Percentiles rank a stretch among this genome's conserved stretches.
phyloP scores from a whole-genome alignment of 495 filamentous ascomycete genomes.

The Sporormia fimetaria region DNA sequence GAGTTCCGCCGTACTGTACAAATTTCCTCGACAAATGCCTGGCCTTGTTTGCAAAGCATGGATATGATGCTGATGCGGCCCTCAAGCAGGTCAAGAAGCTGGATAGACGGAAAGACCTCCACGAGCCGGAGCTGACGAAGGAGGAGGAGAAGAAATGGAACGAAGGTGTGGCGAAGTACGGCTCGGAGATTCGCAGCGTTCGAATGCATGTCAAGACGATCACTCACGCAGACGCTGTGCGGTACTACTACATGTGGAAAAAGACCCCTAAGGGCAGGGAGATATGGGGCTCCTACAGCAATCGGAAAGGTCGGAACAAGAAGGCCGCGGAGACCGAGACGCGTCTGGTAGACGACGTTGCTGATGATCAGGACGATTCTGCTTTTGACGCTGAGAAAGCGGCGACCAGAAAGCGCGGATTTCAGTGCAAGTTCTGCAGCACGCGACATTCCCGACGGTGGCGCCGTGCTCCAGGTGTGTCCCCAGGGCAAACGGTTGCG shows the following conservation, averaged over 20 bases:
- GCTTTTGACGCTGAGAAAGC: constrained; percentile 92
- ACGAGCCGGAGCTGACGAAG: constrained; percentile 68
- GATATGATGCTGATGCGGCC: constrained; percentile 61
- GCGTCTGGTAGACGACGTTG: constrained; percentile 81
- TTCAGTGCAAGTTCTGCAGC: constrained; percentile 89
- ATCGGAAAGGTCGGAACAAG: constrained; percentile 79
- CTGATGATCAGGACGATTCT: constrained; percentile 88
- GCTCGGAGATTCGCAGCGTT: constrained; percentile 77
- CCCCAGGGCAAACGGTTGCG: constrained; percentile 59
- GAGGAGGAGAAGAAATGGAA: constrained; percentile 83
- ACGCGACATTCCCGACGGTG: constrained; percentile 75
- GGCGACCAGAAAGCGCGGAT: constrained; percentile 58
- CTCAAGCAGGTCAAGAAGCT: constrained; percentile 56
- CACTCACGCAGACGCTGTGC: constrained; percentile 64
- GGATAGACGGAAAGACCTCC: constrained; percentile 62
- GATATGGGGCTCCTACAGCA: constrained; percentile 82
- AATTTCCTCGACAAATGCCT: constrained; percentile 84
- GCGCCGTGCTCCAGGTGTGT: constrained; percentile 71
- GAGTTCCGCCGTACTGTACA: constrained; percentile 43
- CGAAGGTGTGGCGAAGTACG: constrained; percentile 80
- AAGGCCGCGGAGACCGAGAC: constrained; percentile 49
- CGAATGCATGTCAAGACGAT: constrained; percentile 77
- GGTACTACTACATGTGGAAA: constrained; percentile 98
- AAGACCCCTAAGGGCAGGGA: constrained; percentile 75
- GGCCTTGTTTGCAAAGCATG: constrained; percentile 56